Conservation (phyloP, 345 rosid genomes). For the Chamaenerion angustifolium region DNA sequence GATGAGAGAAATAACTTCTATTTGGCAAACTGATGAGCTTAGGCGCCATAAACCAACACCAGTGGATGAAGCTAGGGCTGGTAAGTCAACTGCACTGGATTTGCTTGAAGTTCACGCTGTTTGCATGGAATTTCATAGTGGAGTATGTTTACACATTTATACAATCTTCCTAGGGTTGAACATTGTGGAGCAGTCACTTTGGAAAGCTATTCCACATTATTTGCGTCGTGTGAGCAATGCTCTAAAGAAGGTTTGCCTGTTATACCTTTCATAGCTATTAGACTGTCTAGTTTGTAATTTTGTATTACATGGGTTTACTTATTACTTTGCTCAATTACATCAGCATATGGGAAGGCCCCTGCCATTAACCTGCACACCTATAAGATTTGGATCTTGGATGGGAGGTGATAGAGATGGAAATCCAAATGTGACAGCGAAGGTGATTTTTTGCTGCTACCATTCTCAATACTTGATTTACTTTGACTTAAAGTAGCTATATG, state of each 20-base stretch:
- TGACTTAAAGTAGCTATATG: not conserved
- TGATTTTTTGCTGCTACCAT: slow-evolving; percentile 13
- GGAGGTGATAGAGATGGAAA: slow-evolving; percentile 99
- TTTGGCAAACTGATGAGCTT: slow-evolving; percentile 97
- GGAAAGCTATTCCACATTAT: slow-evolving; percentile 91
- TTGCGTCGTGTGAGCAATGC: slow-evolving; percentile 88
- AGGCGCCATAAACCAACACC: slow-evolving; percentile 92
- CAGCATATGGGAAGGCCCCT: slow-evolving; percentile 78
- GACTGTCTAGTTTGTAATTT: not conserved
- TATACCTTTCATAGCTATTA: slow-evolving; percentile 6
- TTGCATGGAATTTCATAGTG: slow-evolving; percentile 3
- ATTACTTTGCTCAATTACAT: slow-evolving; percentile 1
- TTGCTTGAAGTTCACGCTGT: not conserved
- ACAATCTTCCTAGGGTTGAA: slow-evolving; percentile 44
- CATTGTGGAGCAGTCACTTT: slow-evolving; percentile 95
- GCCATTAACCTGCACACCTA: slow-evolving; percentile 83
- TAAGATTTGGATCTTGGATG: slow-evolving; percentile 95
- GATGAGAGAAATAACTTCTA: slow-evolving; percentile 83
- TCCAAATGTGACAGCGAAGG: slow-evolving; percentile 90
- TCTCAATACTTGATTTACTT: not conserved
- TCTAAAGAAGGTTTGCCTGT: slow-evolving; percentile 49
- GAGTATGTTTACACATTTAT: not conserved
- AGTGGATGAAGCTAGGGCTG: slow-evolving; percentile 91
- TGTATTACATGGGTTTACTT: slow-evolving; percentile 1
- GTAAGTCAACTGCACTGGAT: slow-evolving; percentile 19